Conservation (phyloP, 352 stramenopile species). For the Phytopythium delawarense region DNA sequence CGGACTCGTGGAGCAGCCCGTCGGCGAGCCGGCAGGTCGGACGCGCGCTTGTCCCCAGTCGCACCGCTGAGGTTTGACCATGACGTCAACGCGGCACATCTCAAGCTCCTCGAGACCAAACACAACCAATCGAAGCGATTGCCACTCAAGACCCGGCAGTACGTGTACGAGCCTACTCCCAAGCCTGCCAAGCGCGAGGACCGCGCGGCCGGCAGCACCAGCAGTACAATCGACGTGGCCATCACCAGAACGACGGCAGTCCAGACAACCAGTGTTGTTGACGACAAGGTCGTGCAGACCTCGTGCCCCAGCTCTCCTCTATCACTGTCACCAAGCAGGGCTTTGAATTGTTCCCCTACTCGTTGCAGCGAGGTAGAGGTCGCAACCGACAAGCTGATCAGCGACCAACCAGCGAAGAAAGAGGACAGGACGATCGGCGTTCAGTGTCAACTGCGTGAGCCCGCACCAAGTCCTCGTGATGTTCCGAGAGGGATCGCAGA, state of each 20-base stretch:
- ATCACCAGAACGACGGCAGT: background rate
- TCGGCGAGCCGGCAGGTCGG: background rate
- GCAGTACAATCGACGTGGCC: background rate
- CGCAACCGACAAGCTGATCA: background rate
- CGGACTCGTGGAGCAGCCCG: background rate
- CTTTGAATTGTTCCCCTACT: background rate
- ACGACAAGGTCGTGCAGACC: background rate
- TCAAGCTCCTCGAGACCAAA: conserved; percentile 1
- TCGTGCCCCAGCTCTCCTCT: background rate
- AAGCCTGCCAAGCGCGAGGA: background rate
- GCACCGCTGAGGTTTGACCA: background rate
- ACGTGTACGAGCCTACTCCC: background rate
- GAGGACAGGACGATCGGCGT: background rate
- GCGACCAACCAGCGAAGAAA: background rate
- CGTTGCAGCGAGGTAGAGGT: background rate
- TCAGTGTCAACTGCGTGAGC: conserved; percentile 1
- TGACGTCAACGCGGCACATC: background rate
- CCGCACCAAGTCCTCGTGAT: background rate
- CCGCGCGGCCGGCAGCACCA: background rate
- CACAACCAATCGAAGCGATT: background rate
- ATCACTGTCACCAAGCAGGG: background rate
- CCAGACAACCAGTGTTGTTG: background rate
- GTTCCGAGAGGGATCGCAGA: conserved; percentile 12
- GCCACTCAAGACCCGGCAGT: background rate
- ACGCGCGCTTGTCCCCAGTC: background rate